Evolutionary conservation across 345 rosid species (phyloP), one percentile per base, ranked within the genome.

Genomic region (Rubroshorea leprosula): DNA sequence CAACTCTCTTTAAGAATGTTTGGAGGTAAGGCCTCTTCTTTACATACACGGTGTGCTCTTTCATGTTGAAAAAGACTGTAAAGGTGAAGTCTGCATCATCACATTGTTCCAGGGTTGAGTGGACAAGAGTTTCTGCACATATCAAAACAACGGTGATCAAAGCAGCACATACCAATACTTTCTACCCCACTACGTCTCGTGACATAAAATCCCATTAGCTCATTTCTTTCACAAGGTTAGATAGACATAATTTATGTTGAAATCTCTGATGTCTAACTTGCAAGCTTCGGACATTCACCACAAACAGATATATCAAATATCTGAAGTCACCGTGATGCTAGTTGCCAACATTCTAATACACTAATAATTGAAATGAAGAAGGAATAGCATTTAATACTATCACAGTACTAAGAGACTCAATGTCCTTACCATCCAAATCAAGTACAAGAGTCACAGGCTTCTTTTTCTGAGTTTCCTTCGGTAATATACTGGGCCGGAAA

Each of bases 371-470:
- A 49, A 11, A 19, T 12, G 19, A 20, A 49, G 53, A 49, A 2
- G 12, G 19, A 20, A 21, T 19, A 53, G 43, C 57, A 51, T 0
- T 7, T 1, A 43, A 26, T 17, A 43, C n/a, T n/a, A n/a, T n/a
- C 3, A 5, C 0, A 26, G 21, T 14, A 52, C 31, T 27, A 27
- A 27, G 2, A 5, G 0, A 1, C 0, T 47, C 18, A 58, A 46
- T 20, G 50, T 66, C 23, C 79, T 74, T 82, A 90, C 97, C 97
- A 75, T 90, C 97, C 80, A 90, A 80, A 80, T 90, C 97, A 71
- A 90, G 97, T 55, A 80, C 96, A 44, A 90, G 77, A 23, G 96
- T 90, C 50, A 83, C 70, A 51, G 89, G 58, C 68, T 85, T 87
- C 77, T 74, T 71, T 69, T 70, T 70, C 62, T 61, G 47, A 63